Percentiles rank a stretch among this genome's conserved stretches.
These are phyloP conservation scores for Cruciata laevipes DNA, from an alignment of 257 asterid species.

Conservation along the genomic window DNA sequence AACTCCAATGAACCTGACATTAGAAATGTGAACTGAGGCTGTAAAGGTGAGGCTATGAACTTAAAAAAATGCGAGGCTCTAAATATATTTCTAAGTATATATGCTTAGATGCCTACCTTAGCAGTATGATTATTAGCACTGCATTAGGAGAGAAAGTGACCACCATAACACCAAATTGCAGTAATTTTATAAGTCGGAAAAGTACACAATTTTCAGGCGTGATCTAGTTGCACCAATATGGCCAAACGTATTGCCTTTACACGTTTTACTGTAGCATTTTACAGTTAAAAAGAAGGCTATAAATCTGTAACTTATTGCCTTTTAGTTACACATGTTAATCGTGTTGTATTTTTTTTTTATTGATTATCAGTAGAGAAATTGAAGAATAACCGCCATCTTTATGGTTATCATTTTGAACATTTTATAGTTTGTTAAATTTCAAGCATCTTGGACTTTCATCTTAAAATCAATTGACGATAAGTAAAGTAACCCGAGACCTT, in stretches of 20 bases:
- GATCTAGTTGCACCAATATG: not conserved
- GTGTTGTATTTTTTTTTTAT: constrained; percentile 21
- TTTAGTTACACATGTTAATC: constrained; percentile 10
- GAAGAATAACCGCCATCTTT: too few relatives aligned
- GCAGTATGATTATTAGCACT: not conserved
- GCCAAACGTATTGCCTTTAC: not conserved
- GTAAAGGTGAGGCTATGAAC: not conserved
- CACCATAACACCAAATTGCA: not conserved
- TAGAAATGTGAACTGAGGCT: not conserved
- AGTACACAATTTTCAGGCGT: not conserved
- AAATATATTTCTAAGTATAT: not conserved
- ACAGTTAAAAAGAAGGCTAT: not conserved
- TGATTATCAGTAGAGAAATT: too few relatives aligned
- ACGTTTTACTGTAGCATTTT: too few relatives aligned
- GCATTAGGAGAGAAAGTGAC: not conserved
- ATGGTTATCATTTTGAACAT: too few relatives aligned
- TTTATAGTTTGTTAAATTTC: too few relatives aligned
- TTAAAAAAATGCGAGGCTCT: not conserved
- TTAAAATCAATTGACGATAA: too few relatives aligned
- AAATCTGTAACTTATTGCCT: not conserved
- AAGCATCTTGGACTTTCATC: too few relatives aligned
- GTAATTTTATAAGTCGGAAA: not conserved
- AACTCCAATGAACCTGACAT: not conserved
- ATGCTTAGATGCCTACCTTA: not conserved
- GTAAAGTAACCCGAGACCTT: too few relatives aligned